Evolutionary conservation across 108 stramenopile species (phyloP).

Genomic region (Nitzschia putrida): DNA sequence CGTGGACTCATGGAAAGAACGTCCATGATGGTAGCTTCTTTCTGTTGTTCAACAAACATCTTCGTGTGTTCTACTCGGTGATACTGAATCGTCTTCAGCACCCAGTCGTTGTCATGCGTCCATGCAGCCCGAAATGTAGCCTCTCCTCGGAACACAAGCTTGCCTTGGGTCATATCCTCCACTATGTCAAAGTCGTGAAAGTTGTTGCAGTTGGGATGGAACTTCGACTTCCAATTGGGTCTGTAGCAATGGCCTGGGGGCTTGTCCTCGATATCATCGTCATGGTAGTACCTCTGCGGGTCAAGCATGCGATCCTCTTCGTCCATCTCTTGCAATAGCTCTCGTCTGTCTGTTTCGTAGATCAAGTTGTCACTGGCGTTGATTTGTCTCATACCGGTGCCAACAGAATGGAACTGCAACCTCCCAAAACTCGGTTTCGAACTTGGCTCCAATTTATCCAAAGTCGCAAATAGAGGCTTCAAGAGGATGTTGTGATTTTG

Average conservation of each 20-base stretch:
- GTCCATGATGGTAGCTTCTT: constrained; percentile 73
- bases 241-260: not conserved
- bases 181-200: constrained; percentile 14
- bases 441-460: too few relatives aligned
- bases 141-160: not conserved
- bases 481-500: too few relatives aligned
- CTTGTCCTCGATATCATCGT: not conserved
- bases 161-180: not conserved
- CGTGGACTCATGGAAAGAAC: constrained; percentile 51
- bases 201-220: constrained; percentile 17
- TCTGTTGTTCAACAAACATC: constrained; percentile 38
- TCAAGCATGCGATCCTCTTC: not conserved
- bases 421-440: too few relatives aligned
- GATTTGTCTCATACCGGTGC: not conserved
- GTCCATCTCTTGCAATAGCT: not conserved
- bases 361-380: not conserved
- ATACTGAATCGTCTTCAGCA: constrained; percentile 12
- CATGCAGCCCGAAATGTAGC: constrained; percentile 66
- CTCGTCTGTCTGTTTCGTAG: not conserved
- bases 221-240: not conserved
- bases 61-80: not conserved
- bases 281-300: not conserved
- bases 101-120: constrained; percentile 30
- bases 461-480: too few relatives aligned
- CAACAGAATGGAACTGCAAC: not conserved